Evolutionary conservation across 1,284 basidiomycete genomes (phyloP), one percentile per base, ranked within the genome.

Genomic region (Tilletia caries): DNA sequence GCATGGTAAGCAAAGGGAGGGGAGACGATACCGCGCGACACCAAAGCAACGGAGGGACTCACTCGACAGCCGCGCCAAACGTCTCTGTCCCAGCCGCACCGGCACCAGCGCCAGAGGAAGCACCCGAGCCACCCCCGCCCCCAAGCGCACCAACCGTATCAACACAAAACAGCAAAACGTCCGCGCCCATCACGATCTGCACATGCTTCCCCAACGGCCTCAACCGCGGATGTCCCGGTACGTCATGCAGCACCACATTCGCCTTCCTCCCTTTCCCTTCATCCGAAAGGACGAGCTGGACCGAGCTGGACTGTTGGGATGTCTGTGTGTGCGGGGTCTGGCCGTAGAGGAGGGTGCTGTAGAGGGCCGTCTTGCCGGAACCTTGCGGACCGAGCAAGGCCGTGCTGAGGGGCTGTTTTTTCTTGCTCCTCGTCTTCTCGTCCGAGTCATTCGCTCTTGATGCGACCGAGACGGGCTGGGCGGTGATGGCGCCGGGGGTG

Each of bases 131-230:
- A 50, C 65, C 65, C 1, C 69, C 71, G 15, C 69, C 70, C 33
- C 79, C 77, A 58, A 78, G 78, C 12, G 79, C 78, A 54, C 70
- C 74, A 43, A 74, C 72, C 15, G 80, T 74, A 48, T 82, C 80
- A n/a, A 81, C 60, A 69, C 80, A 82, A 71, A 80, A 75, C 18
- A 82, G 77, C 20, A 82, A 34, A 8, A 71, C 76, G 25, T 82
- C 80, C 2, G 75, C 79, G 29, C 73, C 69, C 43, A 50, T 29
- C 20, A 62, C 32, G 32, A 62, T 41, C 32, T 80, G 64, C 18
- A 74, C 69, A 29, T 78, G 76, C 32, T 73, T 72, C 2, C 74
- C 73, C n/a, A 74, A 65, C 5, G 73, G 71, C 10, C 79, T 71
- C 15, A 82, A 65, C 2, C 80, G 65, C 2, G 79, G 75, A 64